These are phyloP conservation scores for Anthoceros angustus DNA, from an alignment of 225 moss, liverwort and hornwort genomes.

Conservation along the genomic window DNA sequence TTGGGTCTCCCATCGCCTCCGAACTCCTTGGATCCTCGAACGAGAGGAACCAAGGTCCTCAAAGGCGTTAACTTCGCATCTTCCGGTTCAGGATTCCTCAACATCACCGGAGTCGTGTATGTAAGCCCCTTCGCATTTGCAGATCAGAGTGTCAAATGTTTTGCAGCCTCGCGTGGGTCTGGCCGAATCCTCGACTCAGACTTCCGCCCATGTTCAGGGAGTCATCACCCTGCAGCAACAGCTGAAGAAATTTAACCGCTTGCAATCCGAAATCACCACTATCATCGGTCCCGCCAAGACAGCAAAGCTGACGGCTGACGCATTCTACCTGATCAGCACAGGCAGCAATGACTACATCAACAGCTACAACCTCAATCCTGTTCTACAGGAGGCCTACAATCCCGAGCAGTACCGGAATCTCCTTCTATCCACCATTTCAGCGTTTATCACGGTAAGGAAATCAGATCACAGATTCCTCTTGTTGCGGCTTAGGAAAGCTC, in stretches of 20 bases:
- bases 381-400: conserved; percentile 14
- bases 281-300: conserved; percentile 29
- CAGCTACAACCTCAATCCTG: conserved; percentile 45
- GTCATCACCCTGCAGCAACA: conserved; percentile 31
- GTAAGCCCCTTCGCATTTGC: conserved; percentile 8
- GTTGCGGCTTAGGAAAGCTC: neutral
- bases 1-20: conserved; percentile 22
- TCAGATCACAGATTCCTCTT: neutral
- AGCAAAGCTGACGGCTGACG: conserved; percentile 14
- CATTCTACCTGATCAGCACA: conserved; percentile 39
- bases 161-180: neutral
- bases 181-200: neutral
- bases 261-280: conserved; percentile 25
- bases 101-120: conserved; percentile 22
- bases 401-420: conserved; percentile 14
- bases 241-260: conserved; percentile 33
- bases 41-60: conserved; percentile 15
- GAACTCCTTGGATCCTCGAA: conserved; percentile 14
- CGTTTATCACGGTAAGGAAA: conserved; percentile 5
- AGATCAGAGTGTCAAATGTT: neutral
- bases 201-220: conserved; percentile 7
- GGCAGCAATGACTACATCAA: conserved; percentile 77
- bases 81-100: conserved; percentile 32
- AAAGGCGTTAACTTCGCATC: conserved; percentile 34
- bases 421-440: conserved; percentile 10